These are phyloP conservation scores for Nitzschia sp. DNA, from an alignment of 108 stramenopile species.

Conservation along the genomic window DNA sequence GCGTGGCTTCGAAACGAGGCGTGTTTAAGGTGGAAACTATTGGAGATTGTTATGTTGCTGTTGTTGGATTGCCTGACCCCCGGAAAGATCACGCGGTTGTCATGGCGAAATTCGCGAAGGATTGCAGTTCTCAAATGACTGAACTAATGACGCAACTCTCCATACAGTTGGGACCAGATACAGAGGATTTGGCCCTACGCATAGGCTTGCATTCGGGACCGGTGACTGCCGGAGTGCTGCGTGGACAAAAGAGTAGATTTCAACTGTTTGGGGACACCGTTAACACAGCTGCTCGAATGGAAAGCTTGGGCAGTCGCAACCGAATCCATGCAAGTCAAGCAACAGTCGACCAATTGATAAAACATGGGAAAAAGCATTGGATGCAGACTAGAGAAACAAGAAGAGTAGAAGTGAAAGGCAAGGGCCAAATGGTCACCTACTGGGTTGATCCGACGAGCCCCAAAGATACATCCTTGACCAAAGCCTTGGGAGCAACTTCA, in stretches of 20 bases:
- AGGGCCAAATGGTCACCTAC: slow-evolving; percentile 7
- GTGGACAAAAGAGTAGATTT: neutral
- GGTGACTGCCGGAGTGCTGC: slow-evolving; percentile 5
- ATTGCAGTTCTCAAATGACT: neutral
- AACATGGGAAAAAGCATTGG: slow-evolving; percentile 14
- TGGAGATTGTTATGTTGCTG: slow-evolving; percentile 7
- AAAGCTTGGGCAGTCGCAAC: neutral
- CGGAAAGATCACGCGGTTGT: neutral
- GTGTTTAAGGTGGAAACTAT: slow-evolving; percentile 10
- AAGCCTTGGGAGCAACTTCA: neutral
- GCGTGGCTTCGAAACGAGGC: neutral
- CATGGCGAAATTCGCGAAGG: slow-evolving; percentile 9
- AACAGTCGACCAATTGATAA: neutral
- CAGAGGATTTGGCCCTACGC: neutral
- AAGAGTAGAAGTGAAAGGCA: slow-evolving; percentile 13
- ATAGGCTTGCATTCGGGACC: slow-evolving; percentile 5
- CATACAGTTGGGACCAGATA: slow-evolving; percentile 3
- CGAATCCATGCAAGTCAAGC: neutral
- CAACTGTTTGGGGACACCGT: slow-evolving; percentile 15
- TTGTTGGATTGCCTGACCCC: neutral
- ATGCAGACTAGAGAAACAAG: neutral
- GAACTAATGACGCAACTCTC: neutral
- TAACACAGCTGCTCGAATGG: slow-evolving; percentile 7
- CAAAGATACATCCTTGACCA: neutral
- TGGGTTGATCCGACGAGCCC: neutral